Evolutionary conservation across 208 protist species (phyloP).

Genomic region (Leptomonas pyrrhocoris): DNA sequence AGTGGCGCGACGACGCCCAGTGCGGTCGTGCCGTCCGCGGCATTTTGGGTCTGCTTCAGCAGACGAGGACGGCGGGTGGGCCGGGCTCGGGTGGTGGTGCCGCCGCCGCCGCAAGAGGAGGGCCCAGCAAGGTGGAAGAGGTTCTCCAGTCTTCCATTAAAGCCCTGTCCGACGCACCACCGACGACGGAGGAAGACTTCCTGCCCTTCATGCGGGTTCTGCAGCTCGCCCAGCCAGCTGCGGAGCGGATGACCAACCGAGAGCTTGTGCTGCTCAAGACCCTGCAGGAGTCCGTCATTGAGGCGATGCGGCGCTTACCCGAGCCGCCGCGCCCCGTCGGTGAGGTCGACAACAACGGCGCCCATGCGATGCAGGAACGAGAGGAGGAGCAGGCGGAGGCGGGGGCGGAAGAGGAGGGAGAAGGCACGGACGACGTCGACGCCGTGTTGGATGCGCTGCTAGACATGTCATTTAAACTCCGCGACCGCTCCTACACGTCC

Average conservation of each 20-base stretch:
- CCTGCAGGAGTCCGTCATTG: constrained; percentile 52
- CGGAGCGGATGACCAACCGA: constrained; percentile 34
- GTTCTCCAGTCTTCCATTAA: constrained; percentile 25
- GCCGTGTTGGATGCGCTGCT: constrained; percentile 42
- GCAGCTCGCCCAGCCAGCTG: constrained; percentile 25
- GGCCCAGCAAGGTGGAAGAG: constrained; percentile 25
- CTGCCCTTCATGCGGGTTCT: constrained; percentile 51
- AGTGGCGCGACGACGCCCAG: constrained; percentile 26
- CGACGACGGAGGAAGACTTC: constrained; percentile 36
- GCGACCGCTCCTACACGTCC: constrained; percentile 42
- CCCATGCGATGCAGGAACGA: not conserved
- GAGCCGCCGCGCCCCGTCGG: constrained; percentile 1
- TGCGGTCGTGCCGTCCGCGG: constrained; percentile 7
- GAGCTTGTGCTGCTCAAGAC: constrained; percentile 48
- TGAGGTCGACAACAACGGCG: not conserved
- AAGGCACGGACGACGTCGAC: constrained; percentile 11
- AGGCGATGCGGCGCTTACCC: constrained; percentile 17
- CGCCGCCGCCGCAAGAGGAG: not conserved
- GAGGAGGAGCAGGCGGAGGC: constrained; percentile 19
- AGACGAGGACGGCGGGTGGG: constrained; percentile 1
- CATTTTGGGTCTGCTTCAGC: constrained; percentile 21
- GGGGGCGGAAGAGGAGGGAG: constrained; percentile 19
- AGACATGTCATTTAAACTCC: constrained; percentile 58
- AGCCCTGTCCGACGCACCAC: constrained; percentile 21
- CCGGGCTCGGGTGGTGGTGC: not conserved